phyloP scores from a whole-genome alignment of 257 asterid species.

The Petrea volubilis region DNA sequence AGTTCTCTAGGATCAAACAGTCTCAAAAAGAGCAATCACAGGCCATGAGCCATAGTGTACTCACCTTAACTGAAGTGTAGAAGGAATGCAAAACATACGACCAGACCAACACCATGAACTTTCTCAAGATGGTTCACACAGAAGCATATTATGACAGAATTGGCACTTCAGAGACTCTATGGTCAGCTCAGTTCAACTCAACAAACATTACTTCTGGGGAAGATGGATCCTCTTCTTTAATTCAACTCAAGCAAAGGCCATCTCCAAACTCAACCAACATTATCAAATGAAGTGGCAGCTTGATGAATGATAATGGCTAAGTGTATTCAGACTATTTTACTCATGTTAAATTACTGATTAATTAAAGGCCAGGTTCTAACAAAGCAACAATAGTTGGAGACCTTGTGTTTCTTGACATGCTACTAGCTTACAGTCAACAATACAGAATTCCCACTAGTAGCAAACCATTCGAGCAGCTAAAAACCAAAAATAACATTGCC shows the following conservation, averaged over 20 bases:
- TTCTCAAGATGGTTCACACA: background rate
- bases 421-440: constrained; percentile 3
- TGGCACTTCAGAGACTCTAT: background rate
- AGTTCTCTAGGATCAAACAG: constrained; percentile 3
- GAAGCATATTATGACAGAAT: background rate
- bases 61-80: background rate
- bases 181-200: background rate
- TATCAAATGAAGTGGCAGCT: background rate
- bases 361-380: constrained; percentile 2
- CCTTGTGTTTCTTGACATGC: constrained; percentile 5
- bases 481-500: constrained; percentile 10
- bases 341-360: constrained; percentile 7
- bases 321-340: background rate
- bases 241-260: constrained; percentile 8
- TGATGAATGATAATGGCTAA: background rate
- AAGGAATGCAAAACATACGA: constrained; percentile 13
- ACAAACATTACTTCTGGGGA: background rate
- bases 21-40: background rate
- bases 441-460: background rate
- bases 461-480: constrained; percentile 7
- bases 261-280: background rate
- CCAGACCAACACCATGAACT: background rate
- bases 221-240: background rate
- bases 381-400: constrained; percentile 5
- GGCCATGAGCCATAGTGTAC: background rate